phyloP scores from a whole-genome alignment of 2,329 filamentous ascomycete genomes.

The Cladosporium sp. region DNA sequence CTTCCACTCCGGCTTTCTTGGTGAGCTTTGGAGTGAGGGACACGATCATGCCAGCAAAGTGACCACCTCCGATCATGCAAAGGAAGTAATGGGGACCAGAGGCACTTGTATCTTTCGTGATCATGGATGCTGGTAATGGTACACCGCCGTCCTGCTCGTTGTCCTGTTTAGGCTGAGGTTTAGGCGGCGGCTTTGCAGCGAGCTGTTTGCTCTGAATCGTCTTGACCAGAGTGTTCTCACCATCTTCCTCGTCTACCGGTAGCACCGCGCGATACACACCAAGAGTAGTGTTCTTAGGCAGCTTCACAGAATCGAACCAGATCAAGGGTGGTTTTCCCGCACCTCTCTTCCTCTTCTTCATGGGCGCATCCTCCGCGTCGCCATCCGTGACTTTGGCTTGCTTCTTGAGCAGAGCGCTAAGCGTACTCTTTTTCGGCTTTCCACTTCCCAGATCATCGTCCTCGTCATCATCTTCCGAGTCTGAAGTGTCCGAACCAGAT shows the following conservation, averaged over 20 bases:
- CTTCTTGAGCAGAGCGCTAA: constrained; percentile 76
- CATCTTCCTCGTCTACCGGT: constrained; percentile 67
- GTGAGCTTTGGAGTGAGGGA: constrained; percentile 77
- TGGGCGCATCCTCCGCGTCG: constrained; percentile 51
- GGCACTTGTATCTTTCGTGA: constrained; percentile 51
- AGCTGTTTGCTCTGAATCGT: constrained; percentile 77
- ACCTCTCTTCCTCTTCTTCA: constrained; percentile 54
- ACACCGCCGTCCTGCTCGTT: constrained; percentile 59
- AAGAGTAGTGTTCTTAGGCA: constrained; percentile 77
- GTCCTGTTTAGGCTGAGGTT: constrained; percentile 46
- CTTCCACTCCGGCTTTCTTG: constrained; percentile 71
- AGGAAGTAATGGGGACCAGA: constrained; percentile 86
- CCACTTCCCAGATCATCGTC: constrained; percentile 55
- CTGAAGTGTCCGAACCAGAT: constrained; percentile 69
- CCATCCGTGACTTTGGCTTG: constrained; percentile 71
- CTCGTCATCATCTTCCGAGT: constrained; percentile 68
- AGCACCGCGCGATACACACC: constrained; percentile 86
- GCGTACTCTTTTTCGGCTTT: constrained; percentile 63
- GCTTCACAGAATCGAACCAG: constrained; percentile 76
- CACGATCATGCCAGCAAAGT: constrained; percentile 96
- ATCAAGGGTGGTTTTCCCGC: constrained; percentile 72
- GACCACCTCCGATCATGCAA: constrained; percentile 97
- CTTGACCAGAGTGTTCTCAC: constrained; percentile 61
- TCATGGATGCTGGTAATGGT: constrained; percentile 45
- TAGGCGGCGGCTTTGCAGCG: constrained; percentile 55